Base-by-base conservation (phyloP, 306 rosid species). In the Medicago lupulina region DNA sequence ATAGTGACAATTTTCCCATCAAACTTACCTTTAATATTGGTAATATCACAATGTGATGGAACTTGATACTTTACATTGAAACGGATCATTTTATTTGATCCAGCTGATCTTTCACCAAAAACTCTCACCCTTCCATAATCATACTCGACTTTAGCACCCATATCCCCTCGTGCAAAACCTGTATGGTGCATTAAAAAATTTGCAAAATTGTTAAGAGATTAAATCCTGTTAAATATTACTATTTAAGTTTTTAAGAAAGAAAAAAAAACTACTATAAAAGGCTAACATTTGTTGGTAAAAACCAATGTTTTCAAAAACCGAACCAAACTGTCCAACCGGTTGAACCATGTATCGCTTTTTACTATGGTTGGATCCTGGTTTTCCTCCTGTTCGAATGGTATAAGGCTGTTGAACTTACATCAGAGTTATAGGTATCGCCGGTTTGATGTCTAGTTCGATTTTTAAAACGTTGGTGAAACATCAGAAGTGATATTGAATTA, bases 21-120 rank as follows among this genome's bases (percentile, higher is more conserved):
- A 51, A 74, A n/a, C 31, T 64, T 66, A 18, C 85, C 88, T 25
- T 1, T 55, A 2, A 84, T 46, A 4, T 7, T 65, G 15, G 5
- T 53, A 1, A 71, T 36, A 28, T 77, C 73, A 74, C 85, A 81
- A 40, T 41, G 67, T 54, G 71, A 41, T 69, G 83, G 88, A 71
- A 84, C 73, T 69, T 67, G 43, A 74, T 81, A 19, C 6, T 12
- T 47, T 64, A 17, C 14, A 64, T 50, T 70, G 83, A 81, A 84
- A 64, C 85, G 81, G 0, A 13, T 36, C 18, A 4, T 47, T 78
- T 9, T 64, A 12, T 81, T 77, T 9, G 54, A 19, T 19, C 61
- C 81, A 81, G 47, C 59, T 25, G 88, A 72, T 74, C 72, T 38
- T 28, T 81, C 85, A 63, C 85, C 88, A 16, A 15, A 78, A 64